Evolutionary conservation across 495 filamentous ascomycete genomes (phyloP), one percentile per base, ranked within the genome.

Genomic region (Xylaria palmicola): DNA sequence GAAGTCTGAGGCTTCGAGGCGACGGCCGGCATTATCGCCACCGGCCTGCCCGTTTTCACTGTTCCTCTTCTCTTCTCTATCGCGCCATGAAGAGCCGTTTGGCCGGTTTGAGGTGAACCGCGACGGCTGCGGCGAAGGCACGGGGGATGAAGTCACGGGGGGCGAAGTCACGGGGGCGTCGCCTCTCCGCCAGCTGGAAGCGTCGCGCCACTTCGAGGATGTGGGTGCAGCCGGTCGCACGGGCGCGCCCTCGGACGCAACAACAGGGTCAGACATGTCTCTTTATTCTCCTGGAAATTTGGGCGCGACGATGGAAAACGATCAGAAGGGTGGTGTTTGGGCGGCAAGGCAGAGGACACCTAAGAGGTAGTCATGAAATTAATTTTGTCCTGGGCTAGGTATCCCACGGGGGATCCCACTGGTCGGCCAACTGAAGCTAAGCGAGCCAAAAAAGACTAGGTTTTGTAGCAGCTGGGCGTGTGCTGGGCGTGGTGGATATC

Each of bases 291-390:
- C 20, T 12, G 13, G 7, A n/a, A n/a, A n/a, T n/a, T n/a, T n/a
- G n/a, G n/a, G n/a, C n/a, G n/a, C n/a, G n/a, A n/a, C n/a, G n/a
- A n/a, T n/a, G n/a, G 1, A 17, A 6, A 1, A 15, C 15, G 41
- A 45, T 1, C 6, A 39, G 7, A 22, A 27, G 10, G 22, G 4
- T 48, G 13, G 9, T 22, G 27, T 43, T 59, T 41, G 45, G 45
- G 34, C 56, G 36, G 24, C 41, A 36, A 47, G 41, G 17, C 13
- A 37, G 17, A 2, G 5, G 6, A 20, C 4, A 17, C 45, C 45
- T 40, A 59, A n/a, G n/a, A n/a, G n/a, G n/a, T n/a, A n/a, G 43
- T 47, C 56, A 59, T 59, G 56, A 59, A 59, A 59, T 59, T 59
- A 59, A 59, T 59, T 59, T 59, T 59, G 36, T 22, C 56, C 43